Evolutionary conservation across 2,329 filamentous ascomycete genomes (phyloP).

Genomic region (Colletotrichum sp.): DNA sequence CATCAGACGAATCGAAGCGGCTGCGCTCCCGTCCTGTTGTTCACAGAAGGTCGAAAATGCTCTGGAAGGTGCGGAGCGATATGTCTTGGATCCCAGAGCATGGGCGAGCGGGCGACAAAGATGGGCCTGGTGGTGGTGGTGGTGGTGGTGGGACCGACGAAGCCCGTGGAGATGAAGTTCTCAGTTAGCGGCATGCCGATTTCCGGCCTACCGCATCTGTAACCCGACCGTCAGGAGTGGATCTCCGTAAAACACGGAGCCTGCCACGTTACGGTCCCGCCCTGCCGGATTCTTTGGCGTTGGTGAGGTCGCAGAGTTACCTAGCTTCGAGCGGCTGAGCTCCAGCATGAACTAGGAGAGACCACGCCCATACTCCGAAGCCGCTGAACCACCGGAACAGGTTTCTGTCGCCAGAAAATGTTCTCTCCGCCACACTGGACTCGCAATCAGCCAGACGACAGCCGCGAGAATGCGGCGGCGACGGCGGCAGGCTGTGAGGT

Average conservation of each 20-base stretch:
- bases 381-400: background rate
- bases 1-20: background rate
- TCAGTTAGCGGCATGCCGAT: slow-evolving; percentile 8
- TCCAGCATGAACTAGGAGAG: background rate
- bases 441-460: background rate
- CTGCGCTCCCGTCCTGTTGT: background rate
- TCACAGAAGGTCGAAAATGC: background rate
- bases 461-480: background rate
- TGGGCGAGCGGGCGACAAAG: background rate
- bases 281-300: background rate
- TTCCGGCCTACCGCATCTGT: slow-evolving; percentile 2
- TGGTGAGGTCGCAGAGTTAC: background rate
- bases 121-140: background rate
- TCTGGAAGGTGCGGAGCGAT: background rate
- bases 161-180: background rate
- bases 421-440: background rate
- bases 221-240: slow-evolving; percentile 1
- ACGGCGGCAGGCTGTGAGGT: background rate
- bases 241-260: slow-evolving; percentile 14
- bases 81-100: background rate
- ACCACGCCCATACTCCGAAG: background rate
- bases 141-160: background rate
- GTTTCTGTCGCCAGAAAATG: background rate
- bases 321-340: background rate
- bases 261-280: slow-evolving; percentile 7